Conservation (phyloP, 805 yeast species). For the Candida railenensis region DNA sequence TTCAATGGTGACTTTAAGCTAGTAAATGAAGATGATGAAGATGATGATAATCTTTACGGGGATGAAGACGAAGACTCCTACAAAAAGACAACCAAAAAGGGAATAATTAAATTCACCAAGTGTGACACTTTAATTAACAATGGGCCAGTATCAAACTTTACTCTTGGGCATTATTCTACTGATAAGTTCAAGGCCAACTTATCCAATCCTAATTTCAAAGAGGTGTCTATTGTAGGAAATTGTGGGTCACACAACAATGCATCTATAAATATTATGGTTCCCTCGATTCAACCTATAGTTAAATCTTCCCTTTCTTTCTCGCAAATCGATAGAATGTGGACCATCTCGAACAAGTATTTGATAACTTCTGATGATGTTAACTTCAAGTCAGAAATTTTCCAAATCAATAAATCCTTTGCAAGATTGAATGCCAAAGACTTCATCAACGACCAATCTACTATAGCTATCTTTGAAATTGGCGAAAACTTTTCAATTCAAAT, state of each 20-base stretch:
- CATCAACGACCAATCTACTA: conserved; percentile 59
- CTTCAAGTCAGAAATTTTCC: conserved; percentile 66
- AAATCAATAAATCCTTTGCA: conserved; percentile 60
- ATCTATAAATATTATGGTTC: conserved; percentile 59
- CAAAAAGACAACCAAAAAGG: conserved; percentile 13
- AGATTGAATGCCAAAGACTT: conserved; percentile 62
- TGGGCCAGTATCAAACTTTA: conserved; percentile 73
- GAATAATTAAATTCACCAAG: conserved; percentile 34
- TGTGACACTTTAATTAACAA: conserved; percentile 58
- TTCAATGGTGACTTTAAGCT: neutral
- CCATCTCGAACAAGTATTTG: conserved; percentile 58
- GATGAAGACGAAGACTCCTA: conserved; percentile 23
- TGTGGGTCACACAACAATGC: conserved; percentile 62
- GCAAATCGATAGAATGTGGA: conserved; percentile 76
- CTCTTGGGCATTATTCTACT: conserved; percentile 60
- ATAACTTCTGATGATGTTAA: conserved; percentile 69
- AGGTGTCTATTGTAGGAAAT: conserved; percentile 65
- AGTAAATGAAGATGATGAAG: conserved; percentile 33
- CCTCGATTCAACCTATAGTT: conserved; percentile 66
- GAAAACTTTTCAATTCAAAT: conserved; percentile 67
- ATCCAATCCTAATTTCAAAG: conserved; percentile 65
- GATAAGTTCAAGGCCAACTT: conserved; percentile 59
- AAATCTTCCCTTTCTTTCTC: conserved; percentile 69
- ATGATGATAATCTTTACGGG: conserved; percentile 43
- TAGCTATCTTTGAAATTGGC: conserved; percentile 63